Conservation (phyloP, 257 asterid genomes). For the Agastache rugosa region DNA sequence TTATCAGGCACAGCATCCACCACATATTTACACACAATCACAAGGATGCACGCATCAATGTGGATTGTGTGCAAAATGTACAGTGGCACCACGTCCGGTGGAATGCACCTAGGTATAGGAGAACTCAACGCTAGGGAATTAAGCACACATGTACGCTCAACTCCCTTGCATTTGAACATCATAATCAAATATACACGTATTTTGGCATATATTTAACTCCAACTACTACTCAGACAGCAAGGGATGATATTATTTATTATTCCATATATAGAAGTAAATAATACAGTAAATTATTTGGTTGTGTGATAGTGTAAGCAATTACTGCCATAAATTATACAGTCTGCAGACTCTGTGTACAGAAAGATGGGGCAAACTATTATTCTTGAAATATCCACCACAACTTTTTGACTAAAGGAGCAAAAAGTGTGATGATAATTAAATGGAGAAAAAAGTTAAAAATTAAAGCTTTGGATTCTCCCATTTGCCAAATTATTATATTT, state of each 20-base stretch:
- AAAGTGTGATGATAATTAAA: conserved; percentile 13
- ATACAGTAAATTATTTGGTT: background rate
- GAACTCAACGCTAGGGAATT: background rate
- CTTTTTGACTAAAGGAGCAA: conserved; percentile 40
- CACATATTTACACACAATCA: background rate
- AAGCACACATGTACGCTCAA: background rate
- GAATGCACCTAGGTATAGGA: background rate
- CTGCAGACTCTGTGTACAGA: conserved; percentile 32
- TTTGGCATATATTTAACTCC: background rate
- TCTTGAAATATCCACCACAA: conserved; percentile 41
- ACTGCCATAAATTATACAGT: conserved; percentile 25
- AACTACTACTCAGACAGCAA: too few species aligned
- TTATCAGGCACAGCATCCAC: background rate
- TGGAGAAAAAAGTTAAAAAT: conserved; percentile 6
- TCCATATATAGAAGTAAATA: background rate
- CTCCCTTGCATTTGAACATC: background rate
- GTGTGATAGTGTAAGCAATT: conserved; percentile 10
- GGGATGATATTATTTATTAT: conserved; percentile 11
- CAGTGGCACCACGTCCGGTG: background rate
- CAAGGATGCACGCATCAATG: background rate
- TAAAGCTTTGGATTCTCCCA: conserved; percentile 31
- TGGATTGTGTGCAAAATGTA: background rate
- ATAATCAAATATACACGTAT: background rate
- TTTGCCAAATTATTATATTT: conserved; percentile 20
- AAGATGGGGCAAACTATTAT: conserved; percentile 8